phyloP scores from a whole-genome alignment of 1,139 yeast genomes.

The Meyerozyma carpophila region DNA sequence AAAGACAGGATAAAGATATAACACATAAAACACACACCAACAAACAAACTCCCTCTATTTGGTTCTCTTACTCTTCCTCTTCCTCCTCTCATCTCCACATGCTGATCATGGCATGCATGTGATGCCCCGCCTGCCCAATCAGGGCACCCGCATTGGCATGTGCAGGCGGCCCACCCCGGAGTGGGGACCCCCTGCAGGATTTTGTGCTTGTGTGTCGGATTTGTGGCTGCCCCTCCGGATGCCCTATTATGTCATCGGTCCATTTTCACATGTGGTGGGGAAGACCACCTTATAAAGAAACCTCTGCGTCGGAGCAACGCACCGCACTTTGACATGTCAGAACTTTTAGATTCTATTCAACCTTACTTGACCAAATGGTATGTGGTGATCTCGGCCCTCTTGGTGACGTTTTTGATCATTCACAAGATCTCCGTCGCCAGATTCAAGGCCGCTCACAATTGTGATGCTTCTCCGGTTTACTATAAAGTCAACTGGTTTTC shows the following conservation, averaged over 20 bases:
- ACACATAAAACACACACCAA: no score
- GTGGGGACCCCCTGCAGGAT: background rate
- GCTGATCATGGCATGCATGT: background rate
- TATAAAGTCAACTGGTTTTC: background rate
- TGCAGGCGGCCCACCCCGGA: background rate
- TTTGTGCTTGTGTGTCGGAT: background rate
- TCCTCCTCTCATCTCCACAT: background rate
- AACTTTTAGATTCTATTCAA: background rate
- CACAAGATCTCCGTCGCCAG: constrained; percentile 1
- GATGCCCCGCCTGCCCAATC: background rate
- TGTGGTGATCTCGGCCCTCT: constrained; percentile 2
- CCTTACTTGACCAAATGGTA: constrained; percentile 6
- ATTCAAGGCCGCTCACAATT: background rate
- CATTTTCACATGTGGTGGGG: constrained; percentile 1
- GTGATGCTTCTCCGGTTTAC: background rate
- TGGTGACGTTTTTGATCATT: constrained; percentile 1
- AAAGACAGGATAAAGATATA: no score
- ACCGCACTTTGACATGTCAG: background rate
- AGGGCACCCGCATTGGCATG: background rate
- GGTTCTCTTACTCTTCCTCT: background rate
- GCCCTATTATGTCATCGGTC: background rate
- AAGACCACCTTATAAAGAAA: background rate
- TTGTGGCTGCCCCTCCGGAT: background rate
- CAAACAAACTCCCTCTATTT: no score
- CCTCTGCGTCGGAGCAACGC: background rate